Evolutionary conservation across 768 basidiomycete genomes (phyloP).

Genomic region (Tulasnella calospora): DNA sequence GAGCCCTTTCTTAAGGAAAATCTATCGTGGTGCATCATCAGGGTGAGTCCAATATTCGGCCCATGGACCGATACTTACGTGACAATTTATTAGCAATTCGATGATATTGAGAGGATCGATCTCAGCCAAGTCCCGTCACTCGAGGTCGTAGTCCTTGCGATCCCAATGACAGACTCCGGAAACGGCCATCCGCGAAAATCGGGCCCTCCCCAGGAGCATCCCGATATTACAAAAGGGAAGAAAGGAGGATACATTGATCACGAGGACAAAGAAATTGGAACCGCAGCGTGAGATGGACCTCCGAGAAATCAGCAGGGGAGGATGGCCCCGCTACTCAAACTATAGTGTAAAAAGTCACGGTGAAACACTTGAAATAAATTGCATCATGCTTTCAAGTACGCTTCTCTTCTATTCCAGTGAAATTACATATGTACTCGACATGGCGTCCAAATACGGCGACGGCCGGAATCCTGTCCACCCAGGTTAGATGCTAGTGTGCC

Average conservation of each 20-base stretch:
- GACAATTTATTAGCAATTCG: neutral
- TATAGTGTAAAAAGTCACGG: too few relatives aligned
- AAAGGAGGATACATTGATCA: neutral
- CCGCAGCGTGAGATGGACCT: neutral
- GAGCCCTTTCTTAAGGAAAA: constrained; percentile 3
- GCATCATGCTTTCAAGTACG: too few relatives aligned
- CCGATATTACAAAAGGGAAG: neutral
- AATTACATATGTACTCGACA: too few relatives aligned
- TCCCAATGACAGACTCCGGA: neutral
- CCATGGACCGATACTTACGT: neutral
- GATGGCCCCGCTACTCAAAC: too few relatives aligned
- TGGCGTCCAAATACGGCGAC: too few relatives aligned
- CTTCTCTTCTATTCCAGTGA: too few relatives aligned
- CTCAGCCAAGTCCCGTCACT: neutral
- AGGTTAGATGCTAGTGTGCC: too few relatives aligned
- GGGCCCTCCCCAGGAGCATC: neutral
- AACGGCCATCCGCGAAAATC: neutral
- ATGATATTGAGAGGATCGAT: neutral
- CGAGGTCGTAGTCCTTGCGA: neutral
- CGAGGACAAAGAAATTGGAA: neutral
- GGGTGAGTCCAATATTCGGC: neutral
- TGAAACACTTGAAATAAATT: too few relatives aligned
- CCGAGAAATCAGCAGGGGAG: neutral
- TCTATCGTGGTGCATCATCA: neutral
- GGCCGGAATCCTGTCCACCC: too few relatives aligned